phyloP scores from a whole-genome alignment of 2,329 filamentous ascomycete genomes.

The Sporothrix mexicana region DNA sequence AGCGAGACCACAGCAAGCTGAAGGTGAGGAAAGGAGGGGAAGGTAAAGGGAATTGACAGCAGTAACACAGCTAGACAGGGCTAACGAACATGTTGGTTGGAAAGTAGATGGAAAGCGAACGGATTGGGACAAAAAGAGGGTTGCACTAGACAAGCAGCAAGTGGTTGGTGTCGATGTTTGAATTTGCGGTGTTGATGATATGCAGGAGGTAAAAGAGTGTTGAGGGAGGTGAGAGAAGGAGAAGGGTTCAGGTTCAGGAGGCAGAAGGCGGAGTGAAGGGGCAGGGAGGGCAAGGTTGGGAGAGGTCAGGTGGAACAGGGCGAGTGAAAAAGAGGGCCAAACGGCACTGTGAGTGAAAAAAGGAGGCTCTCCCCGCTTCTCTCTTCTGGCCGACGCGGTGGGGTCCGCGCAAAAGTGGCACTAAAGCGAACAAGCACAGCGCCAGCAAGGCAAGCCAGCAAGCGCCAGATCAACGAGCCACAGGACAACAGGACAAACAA shows the following conservation, averaged over 20 bases:
- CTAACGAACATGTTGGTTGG: neutral
- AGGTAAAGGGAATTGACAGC: neutral
- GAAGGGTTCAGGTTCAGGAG: conserved; percentile 6
- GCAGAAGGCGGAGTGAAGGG: conserved; percentile 12
- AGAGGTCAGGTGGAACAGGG: conserved; percentile 26
- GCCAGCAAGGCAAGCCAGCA: conserved; percentile 1
- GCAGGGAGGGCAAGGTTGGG: neutral
- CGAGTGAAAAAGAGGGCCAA: conserved; percentile 28
- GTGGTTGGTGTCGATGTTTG: conserved; percentile 18
- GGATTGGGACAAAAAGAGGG: neutral
- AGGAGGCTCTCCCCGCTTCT: conserved; percentile 39
- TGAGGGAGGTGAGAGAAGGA: conserved; percentile 25
- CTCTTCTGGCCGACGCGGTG: conserved; percentile 37
- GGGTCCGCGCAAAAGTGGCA: conserved; percentile 37
- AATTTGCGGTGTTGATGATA: conserved; percentile 30
- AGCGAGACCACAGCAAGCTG: neutral
- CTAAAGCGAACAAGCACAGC: conserved; percentile 32
- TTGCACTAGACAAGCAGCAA: conserved; percentile 25
- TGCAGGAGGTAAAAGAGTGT: conserved; percentile 25
- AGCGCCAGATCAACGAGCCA: conserved; percentile 9
- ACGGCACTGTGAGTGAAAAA: conserved; percentile 37
- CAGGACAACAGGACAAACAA: neutral
- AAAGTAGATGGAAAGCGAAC: neutral
- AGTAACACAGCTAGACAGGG: neutral
- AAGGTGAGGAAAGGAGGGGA: conserved; percentile 13